Evolutionary conservation across 192 early-diverging fungal species (phyloP).

Genomic region (Gonapodya prolifera): DNA sequence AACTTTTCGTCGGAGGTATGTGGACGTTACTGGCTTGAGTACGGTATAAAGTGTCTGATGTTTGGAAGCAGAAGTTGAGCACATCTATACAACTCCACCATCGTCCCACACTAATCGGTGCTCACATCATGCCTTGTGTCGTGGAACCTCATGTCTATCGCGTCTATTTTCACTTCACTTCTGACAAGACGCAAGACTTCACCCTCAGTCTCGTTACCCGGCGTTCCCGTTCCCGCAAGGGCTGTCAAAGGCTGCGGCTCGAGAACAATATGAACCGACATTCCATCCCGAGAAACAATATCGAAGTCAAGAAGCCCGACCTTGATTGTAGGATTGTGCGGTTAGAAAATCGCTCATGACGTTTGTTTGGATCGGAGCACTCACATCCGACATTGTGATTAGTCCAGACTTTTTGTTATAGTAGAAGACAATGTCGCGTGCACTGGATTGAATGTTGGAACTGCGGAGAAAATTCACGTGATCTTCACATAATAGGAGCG

Average conservation of each 20-base stretch:
- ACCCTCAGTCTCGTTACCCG: no score
- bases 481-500: neutral
- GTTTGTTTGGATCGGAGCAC: slow-evolving; percentile 7
- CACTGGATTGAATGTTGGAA: slow-evolving; percentile 28
- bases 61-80: neutral
- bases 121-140: neutral
- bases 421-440: slow-evolving; percentile 38
- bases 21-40: neutral
- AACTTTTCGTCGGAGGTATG: neutral
- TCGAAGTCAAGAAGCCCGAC: slow-evolving; percentile 3
- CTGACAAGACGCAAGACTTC: neutral
- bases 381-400: slow-evolving; percentile 27
- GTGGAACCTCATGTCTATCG: neutral
- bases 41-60: neutral
- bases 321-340: neutral
- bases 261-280: neutral
- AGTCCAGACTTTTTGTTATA: slow-evolving; percentile 39
- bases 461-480: neutral
- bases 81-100: neutral
- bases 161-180: neutral
- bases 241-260: neutral
- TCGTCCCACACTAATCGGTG: neutral
- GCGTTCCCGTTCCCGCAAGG: neutral
- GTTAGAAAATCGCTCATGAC: neutral
- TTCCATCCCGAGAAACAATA: neutral